Evolutionary conservation across 1,284 basidiomycete genomes (phyloP).

Genomic region (Gomphus sp.): DNA sequence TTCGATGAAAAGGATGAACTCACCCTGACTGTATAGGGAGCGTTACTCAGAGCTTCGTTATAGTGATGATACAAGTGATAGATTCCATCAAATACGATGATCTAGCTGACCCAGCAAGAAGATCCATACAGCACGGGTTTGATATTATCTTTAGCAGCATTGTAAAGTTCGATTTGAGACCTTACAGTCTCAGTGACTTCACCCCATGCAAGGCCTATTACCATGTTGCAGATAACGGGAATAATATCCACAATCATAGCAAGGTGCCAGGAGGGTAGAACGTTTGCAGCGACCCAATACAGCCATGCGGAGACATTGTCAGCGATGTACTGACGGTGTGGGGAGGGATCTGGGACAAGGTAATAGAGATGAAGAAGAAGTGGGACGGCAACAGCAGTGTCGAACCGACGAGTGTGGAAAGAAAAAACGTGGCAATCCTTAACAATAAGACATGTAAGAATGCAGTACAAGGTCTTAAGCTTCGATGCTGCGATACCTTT

Average conservation of each 20-base stretch:
- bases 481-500: conserved; percentile 32
- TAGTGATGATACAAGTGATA: conserved; percentile 42
- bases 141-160: conserved; percentile 54
- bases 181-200: conserved; percentile 64
- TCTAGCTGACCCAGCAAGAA: conserved; percentile 60
- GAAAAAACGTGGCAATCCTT: conserved; percentile 52
- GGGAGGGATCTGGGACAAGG: conserved; percentile 46
- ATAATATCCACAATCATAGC: conserved; percentile 60
- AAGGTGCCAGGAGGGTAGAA: conserved; percentile 67
- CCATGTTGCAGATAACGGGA: conserved; percentile 41
- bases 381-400: conserved; percentile 47
- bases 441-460: conserved; percentile 5
- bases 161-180: conserved; percentile 55
- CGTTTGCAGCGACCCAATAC: conserved; percentile 68
- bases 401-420: conserved; percentile 65
- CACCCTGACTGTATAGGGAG: conserved; percentile 43
- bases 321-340: conserved; percentile 47
- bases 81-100: conserved; percentile 56
- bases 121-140: conserved; percentile 63
- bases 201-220: conserved; percentile 57
- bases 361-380: conserved; percentile 59
- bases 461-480: neutral
- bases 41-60: conserved; percentile 36
- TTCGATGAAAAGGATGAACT: conserved; percentile 17
- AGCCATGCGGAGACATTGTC: conserved; percentile 69